Percentiles rank a stretch among this genome's conserved stretches.
Conservation (phyloP, 2,329 filamentous ascomycete genomes). For the Thielaviopsis ethacetica region DNA sequence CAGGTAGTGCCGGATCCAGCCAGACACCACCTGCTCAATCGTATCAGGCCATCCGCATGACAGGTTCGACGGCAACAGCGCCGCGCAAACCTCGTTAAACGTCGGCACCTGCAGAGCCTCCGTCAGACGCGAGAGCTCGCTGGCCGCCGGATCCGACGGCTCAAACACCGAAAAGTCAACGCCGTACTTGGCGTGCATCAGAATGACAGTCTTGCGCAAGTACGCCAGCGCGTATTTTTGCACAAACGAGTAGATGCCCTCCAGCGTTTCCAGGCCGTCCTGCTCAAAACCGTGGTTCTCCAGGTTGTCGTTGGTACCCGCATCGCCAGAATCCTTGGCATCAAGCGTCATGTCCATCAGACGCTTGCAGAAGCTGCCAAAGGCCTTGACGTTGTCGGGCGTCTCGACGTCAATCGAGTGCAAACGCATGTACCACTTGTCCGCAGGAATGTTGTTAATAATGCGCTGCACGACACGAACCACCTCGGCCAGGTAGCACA, state of each 20-base stretch:
- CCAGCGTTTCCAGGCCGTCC: conserved; percentile 34
- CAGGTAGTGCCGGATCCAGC: conserved; percentile 59
- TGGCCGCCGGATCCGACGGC: conserved; percentile 43
- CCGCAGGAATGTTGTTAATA: conserved; percentile 34
- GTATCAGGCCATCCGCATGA: conserved; percentile 14
- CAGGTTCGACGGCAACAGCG: conserved; percentile 30
- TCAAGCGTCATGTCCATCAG: conserved; percentile 16
- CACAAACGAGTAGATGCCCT: conserved; percentile 42
- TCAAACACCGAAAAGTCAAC: conserved; percentile 67
- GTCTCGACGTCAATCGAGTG: conserved; percentile 23
- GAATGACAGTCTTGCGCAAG: conserved; percentile 66
- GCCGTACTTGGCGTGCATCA: conserved; percentile 77
- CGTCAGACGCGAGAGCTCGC: conserved; percentile 71
- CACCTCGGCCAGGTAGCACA: conserved; percentile 85
- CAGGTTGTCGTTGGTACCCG: background rate
- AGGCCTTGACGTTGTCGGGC: conserved; percentile 34
- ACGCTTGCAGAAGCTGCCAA: conserved; percentile 32
- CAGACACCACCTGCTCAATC: conserved; percentile 29
- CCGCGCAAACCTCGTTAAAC: conserved; percentile 61
- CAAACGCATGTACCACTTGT: conserved; percentile 32
- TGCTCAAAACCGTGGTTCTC: conserved; percentile 36
- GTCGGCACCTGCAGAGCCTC: conserved; percentile 59
- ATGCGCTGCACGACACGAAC: conserved; percentile 58
- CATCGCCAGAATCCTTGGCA: conserved; percentile 4
- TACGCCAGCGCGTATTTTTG: conserved; percentile 81